Conservation (phyloP, 2,329 filamentous ascomycete species). For the Gaeumannomyces sp. region DNA sequence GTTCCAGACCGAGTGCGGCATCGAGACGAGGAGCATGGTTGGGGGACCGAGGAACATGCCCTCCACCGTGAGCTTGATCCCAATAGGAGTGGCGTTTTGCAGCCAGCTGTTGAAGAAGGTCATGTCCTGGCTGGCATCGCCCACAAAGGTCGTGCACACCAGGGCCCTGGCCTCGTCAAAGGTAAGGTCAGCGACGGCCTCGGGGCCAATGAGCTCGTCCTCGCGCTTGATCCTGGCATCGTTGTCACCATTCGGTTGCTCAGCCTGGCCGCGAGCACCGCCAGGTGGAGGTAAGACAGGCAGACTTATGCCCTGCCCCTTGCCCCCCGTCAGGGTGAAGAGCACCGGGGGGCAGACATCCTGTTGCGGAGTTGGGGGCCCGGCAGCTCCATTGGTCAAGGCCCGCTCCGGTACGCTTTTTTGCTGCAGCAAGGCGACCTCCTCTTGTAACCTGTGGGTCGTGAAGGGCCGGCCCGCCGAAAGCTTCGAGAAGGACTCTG, state of each 20-base stretch:
- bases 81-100: slow-evolving; percentile 50
- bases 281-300: slow-evolving; percentile 36
- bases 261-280: slow-evolving; percentile 20
- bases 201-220: slow-evolving; percentile 40
- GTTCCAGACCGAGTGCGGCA: slow-evolving; percentile 58
- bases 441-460: slow-evolving; percentile 50
- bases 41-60: slow-evolving; percentile 63
- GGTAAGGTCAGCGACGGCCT: slow-evolving; percentile 46
- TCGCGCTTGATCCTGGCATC: slow-evolving; percentile 21
- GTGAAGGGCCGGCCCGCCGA: slow-evolving; percentile 48
- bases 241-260: background rate
- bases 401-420: slow-evolving; percentile 36
- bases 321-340: slow-evolving; percentile 50
- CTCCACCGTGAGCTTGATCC: slow-evolving; percentile 55
- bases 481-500: slow-evolving; percentile 49
- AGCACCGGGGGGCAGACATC: slow-evolving; percentile 37
- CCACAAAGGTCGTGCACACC: slow-evolving; percentile 61
- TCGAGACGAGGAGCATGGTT: slow-evolving; percentile 60
- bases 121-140: slow-evolving; percentile 60
- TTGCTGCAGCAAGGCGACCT: slow-evolving; percentile 40
- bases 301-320: slow-evolving; percentile 46
- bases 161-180: slow-evolving; percentile 59
- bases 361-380: slow-evolving; percentile 28
- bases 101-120: slow-evolving; percentile 61
- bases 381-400: slow-evolving; percentile 40